A percentile compares a stretch with the other conserved stretches of the same genome.
These are phyloP conservation scores for Mucor ambiguus DNA, from an alignment of 371 early-diverging fungal species.

Conservation along the genomic window DNA sequence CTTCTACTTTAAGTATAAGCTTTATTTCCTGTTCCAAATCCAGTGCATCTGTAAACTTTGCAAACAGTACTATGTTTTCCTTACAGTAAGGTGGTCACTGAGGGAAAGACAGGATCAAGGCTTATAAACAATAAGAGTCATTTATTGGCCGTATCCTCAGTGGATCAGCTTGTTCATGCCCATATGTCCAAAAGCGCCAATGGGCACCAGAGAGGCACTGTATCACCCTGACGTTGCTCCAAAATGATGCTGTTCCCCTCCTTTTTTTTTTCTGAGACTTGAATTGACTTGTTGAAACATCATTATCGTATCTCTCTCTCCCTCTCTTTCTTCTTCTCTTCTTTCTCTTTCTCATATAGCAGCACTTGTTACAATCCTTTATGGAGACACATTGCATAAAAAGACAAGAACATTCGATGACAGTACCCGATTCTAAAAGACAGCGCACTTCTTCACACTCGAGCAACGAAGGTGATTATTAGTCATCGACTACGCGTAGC, in stretches of 20 bases:
- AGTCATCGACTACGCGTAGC: background rate
- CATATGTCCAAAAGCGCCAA: background rate
- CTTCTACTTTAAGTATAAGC: too few relatives aligned
- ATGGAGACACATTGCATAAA: conserved; percentile 20
- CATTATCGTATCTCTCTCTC: background rate
- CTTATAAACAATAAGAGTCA: too few relatives aligned
- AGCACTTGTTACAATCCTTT: background rate
- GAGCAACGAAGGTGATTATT: conserved; percentile 20
- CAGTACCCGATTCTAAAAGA: conserved; percentile 31
- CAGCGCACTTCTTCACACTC: conserved; percentile 22
- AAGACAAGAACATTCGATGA: conserved; percentile 30
- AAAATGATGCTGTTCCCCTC: background rate
- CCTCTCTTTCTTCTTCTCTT: too few relatives aligned
- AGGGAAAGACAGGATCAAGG: too few relatives aligned
- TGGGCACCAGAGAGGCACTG: too few relatives aligned
- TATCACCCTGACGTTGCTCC: background rate
- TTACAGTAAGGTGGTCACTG: too few relatives aligned
- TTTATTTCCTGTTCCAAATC: too few relatives aligned
- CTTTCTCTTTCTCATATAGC: background rate
- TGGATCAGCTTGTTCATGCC: too few relatives aligned
- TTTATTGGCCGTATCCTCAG: too few relatives aligned
- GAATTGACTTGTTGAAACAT: background rate
- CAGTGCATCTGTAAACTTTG: too few relatives aligned
- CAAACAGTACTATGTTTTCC: too few relatives aligned
- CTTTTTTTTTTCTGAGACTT: background rate